These are phyloP conservation scores for Oxalis stricta DNA, from an alignment of 441 rosid species.

Conservation along the genomic window DNA sequence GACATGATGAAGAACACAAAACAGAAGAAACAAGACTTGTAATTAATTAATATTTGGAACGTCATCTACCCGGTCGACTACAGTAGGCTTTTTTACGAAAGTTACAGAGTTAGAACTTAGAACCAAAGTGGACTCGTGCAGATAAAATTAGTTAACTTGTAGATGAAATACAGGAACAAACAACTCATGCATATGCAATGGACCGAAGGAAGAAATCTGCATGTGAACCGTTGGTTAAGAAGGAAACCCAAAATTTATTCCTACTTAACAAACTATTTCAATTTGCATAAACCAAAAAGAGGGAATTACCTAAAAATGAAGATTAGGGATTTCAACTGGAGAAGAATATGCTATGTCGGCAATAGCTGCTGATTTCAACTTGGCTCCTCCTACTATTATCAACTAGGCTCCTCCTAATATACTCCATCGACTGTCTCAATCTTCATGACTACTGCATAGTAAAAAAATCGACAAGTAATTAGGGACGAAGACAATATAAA, in stretches of 20 bases:
- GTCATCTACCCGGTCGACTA: background rate
- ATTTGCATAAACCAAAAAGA: background rate
- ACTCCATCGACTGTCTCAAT: no score
- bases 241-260: background rate
- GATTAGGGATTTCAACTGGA: slow-evolving; percentile 40
- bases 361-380: slow-evolving; percentile 31
- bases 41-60: background rate
- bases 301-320: slow-evolving; percentile 58
- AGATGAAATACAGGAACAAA: no score
- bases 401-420: slow-evolving; percentile 8
- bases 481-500: background rate
- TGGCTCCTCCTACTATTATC: slow-evolving; percentile 72
- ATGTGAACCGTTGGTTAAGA: no score
- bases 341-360: slow-evolving; percentile 47
- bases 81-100: no score
- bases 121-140: no score
- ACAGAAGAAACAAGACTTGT: background rate
- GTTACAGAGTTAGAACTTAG: no score
- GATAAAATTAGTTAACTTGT: no score
- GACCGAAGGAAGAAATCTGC: no score
- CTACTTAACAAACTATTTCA: no score
- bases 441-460: no score
- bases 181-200: no score
- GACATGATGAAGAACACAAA: no score
- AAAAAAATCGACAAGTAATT: background rate